Percentiles rank a stretch among this genome's conserved stretches.
These are phyloP conservation scores for Ustilaginoidea virens DNA, from an alignment of 2,329 filamentous ascomycete genomes.

Conservation along the genomic window DNA sequence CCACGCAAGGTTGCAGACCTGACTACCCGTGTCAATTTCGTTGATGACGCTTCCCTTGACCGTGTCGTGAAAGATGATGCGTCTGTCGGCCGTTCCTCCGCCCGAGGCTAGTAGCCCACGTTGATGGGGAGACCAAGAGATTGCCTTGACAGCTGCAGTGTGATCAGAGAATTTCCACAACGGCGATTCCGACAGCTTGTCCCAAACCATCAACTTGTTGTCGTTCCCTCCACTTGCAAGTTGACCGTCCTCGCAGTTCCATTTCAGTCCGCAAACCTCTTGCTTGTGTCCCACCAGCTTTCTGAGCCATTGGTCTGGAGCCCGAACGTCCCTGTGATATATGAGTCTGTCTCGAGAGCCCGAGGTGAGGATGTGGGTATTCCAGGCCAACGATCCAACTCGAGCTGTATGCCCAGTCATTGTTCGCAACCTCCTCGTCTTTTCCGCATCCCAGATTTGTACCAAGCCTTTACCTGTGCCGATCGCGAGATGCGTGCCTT, in stretches of 20 bases:
- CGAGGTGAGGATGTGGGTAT: constrained; percentile 91
- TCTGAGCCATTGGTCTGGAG: constrained; percentile 76
- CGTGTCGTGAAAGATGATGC: constrained; percentile 98
- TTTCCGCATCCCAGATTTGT: constrained; percentile 94
- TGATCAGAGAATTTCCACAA: constrained; percentile 91
- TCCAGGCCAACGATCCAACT: constrained; percentile 92
- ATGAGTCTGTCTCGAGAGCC: constrained; percentile 88
- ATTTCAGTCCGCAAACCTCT: constrained; percentile 90
- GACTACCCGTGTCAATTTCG: constrained; percentile 89
- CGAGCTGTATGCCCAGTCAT: constrained; percentile 95
- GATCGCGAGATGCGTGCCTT: constrained; percentile 89
- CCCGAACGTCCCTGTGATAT: constrained; percentile 88
- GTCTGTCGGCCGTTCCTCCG: constrained; percentile 85
- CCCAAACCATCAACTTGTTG: constrained; percentile 98
- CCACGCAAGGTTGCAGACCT: constrained; percentile 98
- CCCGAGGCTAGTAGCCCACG: constrained; percentile 87
- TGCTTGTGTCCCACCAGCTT: constrained; percentile 92
- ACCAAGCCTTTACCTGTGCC: constrained; percentile 89
- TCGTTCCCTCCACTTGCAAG: constrained; percentile 93
- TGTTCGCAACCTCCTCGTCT: constrained; percentile 68
- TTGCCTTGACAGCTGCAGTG: constrained; percentile 91
- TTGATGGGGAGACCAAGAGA: constrained; percentile 95
- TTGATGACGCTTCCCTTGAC: constrained; percentile 65
- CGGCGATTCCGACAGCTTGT: constrained; percentile 83
- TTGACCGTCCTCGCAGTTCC: constrained; percentile 94